Percentiles rank a stretch among this genome's conserved stretches.
These are phyloP conservation scores for Eutrema japonicum DNA, from an alignment of 345 rosid genomes.

Conservation along the genomic window DNA sequence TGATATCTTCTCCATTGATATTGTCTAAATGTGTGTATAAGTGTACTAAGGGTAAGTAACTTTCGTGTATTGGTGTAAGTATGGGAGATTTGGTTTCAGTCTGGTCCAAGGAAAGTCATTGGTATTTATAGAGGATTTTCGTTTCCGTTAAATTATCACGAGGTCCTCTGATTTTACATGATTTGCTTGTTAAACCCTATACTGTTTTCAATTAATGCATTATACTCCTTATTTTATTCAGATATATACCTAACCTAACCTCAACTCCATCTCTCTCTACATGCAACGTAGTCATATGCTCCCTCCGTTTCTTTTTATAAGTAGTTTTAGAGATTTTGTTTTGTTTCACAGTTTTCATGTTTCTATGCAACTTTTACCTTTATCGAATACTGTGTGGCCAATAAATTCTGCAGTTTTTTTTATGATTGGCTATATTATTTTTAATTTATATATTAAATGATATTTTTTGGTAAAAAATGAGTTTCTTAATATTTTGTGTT, in stretches of 20 bases:
- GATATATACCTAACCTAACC: background rate
- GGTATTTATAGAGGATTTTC: conserved; percentile 33
- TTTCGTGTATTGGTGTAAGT: conserved; percentile 14
- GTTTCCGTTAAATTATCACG: background rate
- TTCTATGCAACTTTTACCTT: too few relatives aligned
- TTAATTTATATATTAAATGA: too few relatives aligned
- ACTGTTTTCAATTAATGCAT: background rate
- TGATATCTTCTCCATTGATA: conserved; percentile 58
- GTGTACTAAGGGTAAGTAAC: conserved; percentile 1
- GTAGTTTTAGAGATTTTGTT: too few relatives aligned
- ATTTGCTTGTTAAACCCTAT: conserved; percentile 8
- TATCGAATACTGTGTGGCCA: too few relatives aligned
- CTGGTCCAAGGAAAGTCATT: conserved; percentile 21
- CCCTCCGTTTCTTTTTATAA: too few relatives aligned
- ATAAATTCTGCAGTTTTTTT: too few relatives aligned
- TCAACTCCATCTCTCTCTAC: background rate
- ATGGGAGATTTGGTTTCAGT: conserved; percentile 30
- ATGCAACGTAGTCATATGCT: conserved; percentile 5
- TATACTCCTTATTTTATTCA: conserved; percentile 15
- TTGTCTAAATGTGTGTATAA: background rate
- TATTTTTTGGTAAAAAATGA: too few relatives aligned
- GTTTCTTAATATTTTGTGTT: too few relatives aligned
- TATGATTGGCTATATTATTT: too few relatives aligned
- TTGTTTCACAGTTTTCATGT: too few relatives aligned
- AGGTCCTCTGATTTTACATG: conserved; percentile 19